These are phyloP conservation scores for Beauveria bassiana DNA, from an alignment of 2,329 filamentous ascomycete genomes.

Conservation along the genomic window DNA sequence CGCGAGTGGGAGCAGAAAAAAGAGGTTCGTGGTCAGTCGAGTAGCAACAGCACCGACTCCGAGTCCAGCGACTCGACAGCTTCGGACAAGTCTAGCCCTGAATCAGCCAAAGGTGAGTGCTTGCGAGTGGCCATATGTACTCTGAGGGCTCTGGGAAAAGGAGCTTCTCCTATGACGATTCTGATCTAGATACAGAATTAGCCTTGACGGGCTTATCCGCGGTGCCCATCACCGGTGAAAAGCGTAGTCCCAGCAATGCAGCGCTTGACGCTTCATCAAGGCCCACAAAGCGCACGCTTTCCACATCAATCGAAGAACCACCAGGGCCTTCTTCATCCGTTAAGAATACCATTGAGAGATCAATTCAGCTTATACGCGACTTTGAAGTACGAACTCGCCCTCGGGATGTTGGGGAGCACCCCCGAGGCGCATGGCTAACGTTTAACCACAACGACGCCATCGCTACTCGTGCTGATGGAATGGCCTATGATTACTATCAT, in stretches of 20 bases:
- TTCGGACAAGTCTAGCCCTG: background rate
- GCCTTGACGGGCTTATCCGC: background rate
- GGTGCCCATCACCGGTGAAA: background rate
- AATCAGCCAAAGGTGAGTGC: background rate
- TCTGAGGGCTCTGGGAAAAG: too few species aligned
- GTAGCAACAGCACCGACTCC: background rate
- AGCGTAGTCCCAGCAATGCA: background rate
- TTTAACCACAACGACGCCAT: background rate
- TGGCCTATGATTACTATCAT: background rate
- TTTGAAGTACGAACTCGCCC: background rate
- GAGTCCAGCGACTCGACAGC: background rate
- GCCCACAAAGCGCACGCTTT: background rate
- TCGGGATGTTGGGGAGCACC: background rate
- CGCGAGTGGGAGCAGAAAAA: slow-evolving; percentile 21
- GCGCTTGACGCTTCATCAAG: background rate
- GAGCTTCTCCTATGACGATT: background rate
- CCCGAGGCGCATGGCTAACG: background rate
- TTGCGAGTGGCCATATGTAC: too few species aligned
- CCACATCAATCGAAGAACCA: background rate
- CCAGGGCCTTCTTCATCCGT: background rate
- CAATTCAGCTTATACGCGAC: too few species aligned
- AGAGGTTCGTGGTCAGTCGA: background rate
- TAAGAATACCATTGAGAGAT: too few species aligned
- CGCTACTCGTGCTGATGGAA: background rate
- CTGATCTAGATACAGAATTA: background rate